phyloP scores from a whole-genome alignment of 352 stramenopile species.

The Phytophthora europaea region DNA sequence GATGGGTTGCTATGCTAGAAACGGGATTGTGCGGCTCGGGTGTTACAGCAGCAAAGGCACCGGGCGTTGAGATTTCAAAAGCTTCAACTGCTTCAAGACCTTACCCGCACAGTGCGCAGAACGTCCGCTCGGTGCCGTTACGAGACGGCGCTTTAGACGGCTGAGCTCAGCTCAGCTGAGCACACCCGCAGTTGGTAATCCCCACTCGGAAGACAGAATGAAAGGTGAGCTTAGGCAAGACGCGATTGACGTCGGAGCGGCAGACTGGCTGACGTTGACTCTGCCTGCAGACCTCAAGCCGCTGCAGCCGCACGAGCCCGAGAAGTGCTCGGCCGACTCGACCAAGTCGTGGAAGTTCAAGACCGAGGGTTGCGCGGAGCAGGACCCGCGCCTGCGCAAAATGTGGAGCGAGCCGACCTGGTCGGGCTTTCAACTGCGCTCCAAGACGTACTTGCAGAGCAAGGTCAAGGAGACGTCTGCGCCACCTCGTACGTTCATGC shows the following conservation, averaged over 20 bases:
- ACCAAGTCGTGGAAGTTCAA: conserved; percentile 62
- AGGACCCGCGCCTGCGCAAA: conserved; percentile 58
- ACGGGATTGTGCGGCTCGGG: conserved; percentile 25
- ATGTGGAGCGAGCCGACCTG: conserved; percentile 82
- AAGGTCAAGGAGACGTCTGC: conserved; percentile 71
- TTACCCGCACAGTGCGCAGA: conserved; percentile 12
- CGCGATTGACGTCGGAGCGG: background rate
- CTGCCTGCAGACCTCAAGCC: conserved; percentile 26
- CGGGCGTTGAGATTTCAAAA: conserved; percentile 8
- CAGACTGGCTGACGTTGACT: conserved; percentile 6
- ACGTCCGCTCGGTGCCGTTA: background rate
- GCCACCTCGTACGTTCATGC: conserved; percentile 59
- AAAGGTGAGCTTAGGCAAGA: conserved; percentile 7
- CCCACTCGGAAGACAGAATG: conserved; percentile 19
- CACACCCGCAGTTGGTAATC: conserved; percentile 24
- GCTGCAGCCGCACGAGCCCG: conserved; percentile 31
- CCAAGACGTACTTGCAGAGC: conserved; percentile 77
- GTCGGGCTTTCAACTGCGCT: conserved; percentile 72
- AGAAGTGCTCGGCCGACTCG: conserved; percentile 44
- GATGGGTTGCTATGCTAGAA: conserved; percentile 5
- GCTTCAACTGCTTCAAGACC: conserved; percentile 19
- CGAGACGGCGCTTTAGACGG: background rate
- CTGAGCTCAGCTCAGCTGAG: too few relatives aligned
- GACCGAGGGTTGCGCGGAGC: conserved; percentile 53
- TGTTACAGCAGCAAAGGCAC: conserved; percentile 19